These are phyloP conservation scores for Wallacemonas collosoma DNA, from an alignment of 208 protist species.

Conservation along the genomic window DNA sequence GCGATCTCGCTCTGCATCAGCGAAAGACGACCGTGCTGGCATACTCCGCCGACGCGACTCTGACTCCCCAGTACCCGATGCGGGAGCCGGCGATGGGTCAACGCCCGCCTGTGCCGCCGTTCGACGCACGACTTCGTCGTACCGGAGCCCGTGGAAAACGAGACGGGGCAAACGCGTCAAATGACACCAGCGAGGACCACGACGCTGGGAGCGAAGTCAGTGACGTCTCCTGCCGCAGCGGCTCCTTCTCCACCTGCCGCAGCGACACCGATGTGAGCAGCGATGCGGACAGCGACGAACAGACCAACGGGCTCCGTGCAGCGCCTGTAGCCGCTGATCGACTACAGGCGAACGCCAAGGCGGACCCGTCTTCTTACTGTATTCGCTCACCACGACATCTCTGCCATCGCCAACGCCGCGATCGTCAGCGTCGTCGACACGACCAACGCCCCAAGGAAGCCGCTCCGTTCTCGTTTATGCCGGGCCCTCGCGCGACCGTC, in stretches of 20 bases:
- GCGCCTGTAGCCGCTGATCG: no score
- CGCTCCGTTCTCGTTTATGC: conserved; percentile 23
- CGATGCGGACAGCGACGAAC: background rate
- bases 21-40: conserved; percentile 4
- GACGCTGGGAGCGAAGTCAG: background rate
- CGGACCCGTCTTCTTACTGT: no score
- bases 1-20: conserved; percentile 38
- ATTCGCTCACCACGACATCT: background rate
- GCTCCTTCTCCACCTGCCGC: conserved; percentile 6
- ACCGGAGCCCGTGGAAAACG: no score
- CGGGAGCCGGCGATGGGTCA: background rate
- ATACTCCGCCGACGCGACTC: background rate
- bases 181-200: background rate
- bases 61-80: background rate
- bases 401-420: background rate
- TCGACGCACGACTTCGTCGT: no score
- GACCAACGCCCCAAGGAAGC: background rate
- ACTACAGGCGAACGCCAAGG: no score
- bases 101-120: background rate
- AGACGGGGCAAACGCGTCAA: no score
- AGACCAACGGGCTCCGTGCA: background rate
- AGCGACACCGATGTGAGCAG: background rate
- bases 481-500: conserved; percentile 26
- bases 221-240: background rate
- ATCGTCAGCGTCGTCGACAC: background rate